Evolutionary conservation across 2,329 filamentous ascomycete genomes (phyloP).

Genomic region (Grosmannia clavigera): DNA sequence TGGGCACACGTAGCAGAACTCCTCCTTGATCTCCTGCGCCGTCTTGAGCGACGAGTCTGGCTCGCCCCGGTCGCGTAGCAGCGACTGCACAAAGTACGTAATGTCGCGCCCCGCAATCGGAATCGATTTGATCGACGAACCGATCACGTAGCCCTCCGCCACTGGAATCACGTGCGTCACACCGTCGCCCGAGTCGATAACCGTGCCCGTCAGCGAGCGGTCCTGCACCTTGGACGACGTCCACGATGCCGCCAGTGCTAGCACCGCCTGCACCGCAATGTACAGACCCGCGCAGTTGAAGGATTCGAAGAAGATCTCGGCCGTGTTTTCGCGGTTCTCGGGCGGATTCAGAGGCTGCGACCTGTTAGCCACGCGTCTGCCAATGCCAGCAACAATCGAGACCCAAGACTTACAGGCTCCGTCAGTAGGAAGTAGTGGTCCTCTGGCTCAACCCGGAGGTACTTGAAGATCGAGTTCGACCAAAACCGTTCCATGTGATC

Average conservation of each 20-base stretch:
- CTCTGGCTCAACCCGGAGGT: conserved; percentile 92
- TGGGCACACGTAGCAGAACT: conserved; percentile 95
- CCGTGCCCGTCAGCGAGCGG: conserved; percentile 87
- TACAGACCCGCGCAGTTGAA: conserved; percentile 99
- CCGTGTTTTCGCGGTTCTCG: conserved; percentile 97
- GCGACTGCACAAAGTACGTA: conserved; percentile 95
- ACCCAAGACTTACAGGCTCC: conserved; percentile 57
- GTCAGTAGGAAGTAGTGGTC: conserved; percentile 98
- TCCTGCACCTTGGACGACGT: conserved; percentile 97
- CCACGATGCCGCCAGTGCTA: conserved; percentile 94
- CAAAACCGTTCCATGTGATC: conserved; percentile 99
- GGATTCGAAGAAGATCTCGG: conserved; percentile 99
- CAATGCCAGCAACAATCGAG: neutral
- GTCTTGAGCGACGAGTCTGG: conserved; percentile 95
- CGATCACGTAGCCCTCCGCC: conserved; percentile 96
- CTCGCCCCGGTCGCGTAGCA: conserved; percentile 91
- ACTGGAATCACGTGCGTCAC: conserved; percentile 98
- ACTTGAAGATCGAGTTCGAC: conserved; percentile 99
- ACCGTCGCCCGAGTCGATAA: conserved; percentile 97
- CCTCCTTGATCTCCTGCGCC: conserved; percentile 95
- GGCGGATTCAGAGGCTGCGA: conserved; percentile 87
- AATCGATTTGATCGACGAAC: conserved; percentile 97
- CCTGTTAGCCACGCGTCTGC: neutral
- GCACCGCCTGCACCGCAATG: conserved; percentile 94
- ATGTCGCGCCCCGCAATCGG: conserved; percentile 96